Evolutionary conservation across 768 basidiomycete species (phyloP).

Genomic region (Psilocybe tampanensis): DNA sequence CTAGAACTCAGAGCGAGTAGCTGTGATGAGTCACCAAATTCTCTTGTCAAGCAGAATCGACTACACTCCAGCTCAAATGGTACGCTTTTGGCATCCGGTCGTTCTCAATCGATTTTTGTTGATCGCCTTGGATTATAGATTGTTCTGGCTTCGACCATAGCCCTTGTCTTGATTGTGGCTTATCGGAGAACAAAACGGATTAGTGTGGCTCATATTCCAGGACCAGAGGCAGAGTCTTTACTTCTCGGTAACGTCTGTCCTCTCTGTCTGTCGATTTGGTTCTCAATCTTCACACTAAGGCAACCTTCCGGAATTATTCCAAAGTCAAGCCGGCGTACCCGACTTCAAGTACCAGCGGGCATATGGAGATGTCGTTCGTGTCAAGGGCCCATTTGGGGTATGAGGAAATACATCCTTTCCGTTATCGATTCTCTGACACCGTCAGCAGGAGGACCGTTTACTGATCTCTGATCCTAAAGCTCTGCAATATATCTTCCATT

Average conservation of each 20-base stretch:
- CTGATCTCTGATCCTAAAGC: slow-evolving; percentile 60
- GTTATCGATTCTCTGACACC: background rate
- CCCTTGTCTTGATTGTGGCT: slow-evolving; percentile 24
- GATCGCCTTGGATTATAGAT: background rate
- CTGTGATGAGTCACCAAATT: slow-evolving; percentile 1
- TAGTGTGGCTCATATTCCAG: slow-evolving; percentile 47
- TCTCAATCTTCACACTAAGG: slow-evolving; percentile 32
- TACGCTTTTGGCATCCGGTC: too few species aligned
- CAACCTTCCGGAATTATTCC: slow-evolving; percentile 50
- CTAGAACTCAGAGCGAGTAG: background rate
- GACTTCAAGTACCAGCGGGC: slow-evolving; percentile 55
- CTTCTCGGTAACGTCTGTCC: slow-evolving; percentile 38
- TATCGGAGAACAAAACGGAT: slow-evolving; percentile 40
- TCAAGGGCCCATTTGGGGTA: slow-evolving; percentile 55
- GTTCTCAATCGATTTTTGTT: too few species aligned
- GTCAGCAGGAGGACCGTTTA: slow-evolving; percentile 50
- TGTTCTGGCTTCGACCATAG: slow-evolving; percentile 5
- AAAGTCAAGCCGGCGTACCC: slow-evolving; percentile 50
- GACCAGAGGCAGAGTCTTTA: slow-evolving; percentile 52
- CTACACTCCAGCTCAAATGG: background rate
- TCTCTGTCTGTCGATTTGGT: background rate
- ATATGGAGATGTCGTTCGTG: slow-evolving; percentile 52
- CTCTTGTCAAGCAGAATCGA: background rate
- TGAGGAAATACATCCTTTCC: slow-evolving; percentile 10
- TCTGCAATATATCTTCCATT: slow-evolving; percentile 58